phyloP scores from a whole-genome alignment of 306 rosid species.

The Rubus idaeus region DNA sequence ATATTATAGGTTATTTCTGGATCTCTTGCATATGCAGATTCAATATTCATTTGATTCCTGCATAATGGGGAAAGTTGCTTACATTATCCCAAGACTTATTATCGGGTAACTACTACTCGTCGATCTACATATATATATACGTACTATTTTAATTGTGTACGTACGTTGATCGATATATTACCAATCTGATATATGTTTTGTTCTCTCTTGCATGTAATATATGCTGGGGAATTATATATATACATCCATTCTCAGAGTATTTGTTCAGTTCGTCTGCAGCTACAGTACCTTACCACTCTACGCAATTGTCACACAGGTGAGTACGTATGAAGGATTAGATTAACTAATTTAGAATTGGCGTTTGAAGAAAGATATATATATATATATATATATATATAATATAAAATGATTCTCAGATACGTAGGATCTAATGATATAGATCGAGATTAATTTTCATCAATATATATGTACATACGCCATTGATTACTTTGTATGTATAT shows the following conservation, averaged over 20 bases:
- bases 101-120: slow-evolving; percentile 27
- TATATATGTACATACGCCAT: too few relatives aligned
- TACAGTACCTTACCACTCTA: slow-evolving; percentile 40
- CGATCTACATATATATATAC: background rate
- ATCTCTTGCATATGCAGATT: slow-evolving; percentile 28
- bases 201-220: background rate
- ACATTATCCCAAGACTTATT: slow-evolving; percentile 35
- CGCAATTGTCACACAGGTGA: slow-evolving; percentile 39
- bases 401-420: background rate
- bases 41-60: slow-evolving; percentile 38
- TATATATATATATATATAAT: background rate
- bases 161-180: background rate
- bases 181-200: background rate
- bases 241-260: slow-evolving; percentile 11
- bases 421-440: background rate
- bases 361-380: background rate
- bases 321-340: background rate
- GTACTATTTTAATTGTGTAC: background rate
- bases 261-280: slow-evolving; percentile 37
- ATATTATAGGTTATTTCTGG: background rate
- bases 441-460: too few relatives aligned
- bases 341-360: background rate
- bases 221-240: background rate
- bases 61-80: slow-evolving; percentile 35
- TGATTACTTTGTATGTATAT: background rate